Conservation (phyloP, 2,329 filamentous ascomycete genomes). For the Colletotrichum limetticola region DNA sequence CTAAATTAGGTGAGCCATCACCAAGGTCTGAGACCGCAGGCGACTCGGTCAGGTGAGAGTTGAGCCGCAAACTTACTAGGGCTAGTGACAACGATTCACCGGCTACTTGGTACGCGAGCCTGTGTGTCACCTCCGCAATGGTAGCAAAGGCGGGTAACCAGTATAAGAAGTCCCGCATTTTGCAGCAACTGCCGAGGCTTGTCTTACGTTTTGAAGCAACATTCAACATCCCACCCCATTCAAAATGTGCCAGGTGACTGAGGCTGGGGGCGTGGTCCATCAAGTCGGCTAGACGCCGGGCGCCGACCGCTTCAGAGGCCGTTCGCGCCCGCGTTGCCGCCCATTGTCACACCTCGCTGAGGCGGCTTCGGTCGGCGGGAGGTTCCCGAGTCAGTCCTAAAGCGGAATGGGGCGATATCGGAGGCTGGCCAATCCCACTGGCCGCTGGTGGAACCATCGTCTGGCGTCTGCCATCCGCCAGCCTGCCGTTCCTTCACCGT, state of each 20-base stretch:
- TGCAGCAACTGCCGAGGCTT: constrained; percentile 10
- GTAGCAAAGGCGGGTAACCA: background rate
- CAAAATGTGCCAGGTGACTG: constrained; percentile 25
- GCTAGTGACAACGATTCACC: constrained; percentile 9
- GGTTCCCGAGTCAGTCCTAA: constrained; percentile 15
- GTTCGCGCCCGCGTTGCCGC: constrained; percentile 28
- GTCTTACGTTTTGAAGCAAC: constrained; percentile 5
- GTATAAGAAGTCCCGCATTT: background rate
- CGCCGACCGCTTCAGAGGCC: constrained; percentile 24
- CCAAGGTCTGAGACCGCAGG: background rate
- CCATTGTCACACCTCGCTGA: constrained; percentile 31
- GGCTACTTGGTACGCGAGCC: constrained; percentile 7
- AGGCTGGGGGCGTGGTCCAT: constrained; percentile 17
- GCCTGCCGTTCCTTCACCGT: constrained; percentile 21
- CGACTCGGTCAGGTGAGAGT: constrained; percentile 24
- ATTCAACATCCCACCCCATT: background rate
- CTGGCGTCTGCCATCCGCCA: background rate
- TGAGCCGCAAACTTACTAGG: constrained; percentile 26
- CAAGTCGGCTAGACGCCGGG: constrained; percentile 23
- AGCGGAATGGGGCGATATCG: constrained; percentile 28
- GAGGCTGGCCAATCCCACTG: constrained; percentile 20
- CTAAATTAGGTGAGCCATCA: constrained; percentile 2
- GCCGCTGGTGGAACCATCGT: constrained; percentile 4
- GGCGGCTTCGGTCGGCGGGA: constrained; percentile 26
- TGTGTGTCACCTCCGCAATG: constrained; percentile 12